Conservation (phyloP, 768 basidiomycete genomes). For the Boletellus emodensis region DNA sequence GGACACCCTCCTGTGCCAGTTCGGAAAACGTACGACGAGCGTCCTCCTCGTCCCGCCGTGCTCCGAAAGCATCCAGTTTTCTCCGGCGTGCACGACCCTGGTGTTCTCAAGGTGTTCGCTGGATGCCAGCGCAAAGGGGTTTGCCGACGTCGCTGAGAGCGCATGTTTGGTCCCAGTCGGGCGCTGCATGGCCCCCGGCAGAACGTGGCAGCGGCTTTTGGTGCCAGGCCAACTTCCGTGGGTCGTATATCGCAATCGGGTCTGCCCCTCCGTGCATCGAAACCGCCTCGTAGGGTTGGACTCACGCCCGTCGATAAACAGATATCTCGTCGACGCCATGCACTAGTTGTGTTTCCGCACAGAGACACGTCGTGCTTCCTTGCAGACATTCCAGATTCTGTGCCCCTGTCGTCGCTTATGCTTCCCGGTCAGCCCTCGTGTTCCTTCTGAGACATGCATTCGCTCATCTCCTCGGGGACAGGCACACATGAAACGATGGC, state of each 20-base stretch:
- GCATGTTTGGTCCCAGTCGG: constrained; percentile 17
- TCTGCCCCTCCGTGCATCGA: constrained; percentile 28
- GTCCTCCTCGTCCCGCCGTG: constrained; percentile 21
- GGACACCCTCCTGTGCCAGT: constrained; percentile 22
- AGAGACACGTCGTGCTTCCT: constrained; percentile 58
- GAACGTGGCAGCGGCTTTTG: constrained; percentile 45
- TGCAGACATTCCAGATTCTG: constrained; percentile 58
- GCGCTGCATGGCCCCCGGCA: constrained; percentile 23
- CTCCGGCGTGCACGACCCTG: constrained; percentile 17
- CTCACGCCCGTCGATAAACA: constrained; percentile 23
- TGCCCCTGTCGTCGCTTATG: constrained; percentile 67
- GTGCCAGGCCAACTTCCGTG: constrained; percentile 49
- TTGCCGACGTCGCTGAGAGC: not conserved
- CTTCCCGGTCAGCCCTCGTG: constrained; percentile 60
- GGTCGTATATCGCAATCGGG: constrained; percentile 53
- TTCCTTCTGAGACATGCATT: constrained; percentile 32
- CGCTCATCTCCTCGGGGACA: not conserved
- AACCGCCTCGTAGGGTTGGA: not conserved
- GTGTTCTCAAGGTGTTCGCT: constrained; percentile 13
- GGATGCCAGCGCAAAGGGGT: constrained; percentile 21
- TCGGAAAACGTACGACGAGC: not conserved
- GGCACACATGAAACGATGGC: constrained; percentile 47
- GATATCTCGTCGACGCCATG: constrained; percentile 43
- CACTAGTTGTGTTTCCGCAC: constrained; percentile 55
- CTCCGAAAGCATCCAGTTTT: constrained; percentile 21